Percentiles rank a stretch among this genome's conserved stretches.
These are phyloP conservation scores for Debaryomycetaceae sp. DNA, from an alignment of 1,139 yeast species.

Conservation along the genomic window DNA sequence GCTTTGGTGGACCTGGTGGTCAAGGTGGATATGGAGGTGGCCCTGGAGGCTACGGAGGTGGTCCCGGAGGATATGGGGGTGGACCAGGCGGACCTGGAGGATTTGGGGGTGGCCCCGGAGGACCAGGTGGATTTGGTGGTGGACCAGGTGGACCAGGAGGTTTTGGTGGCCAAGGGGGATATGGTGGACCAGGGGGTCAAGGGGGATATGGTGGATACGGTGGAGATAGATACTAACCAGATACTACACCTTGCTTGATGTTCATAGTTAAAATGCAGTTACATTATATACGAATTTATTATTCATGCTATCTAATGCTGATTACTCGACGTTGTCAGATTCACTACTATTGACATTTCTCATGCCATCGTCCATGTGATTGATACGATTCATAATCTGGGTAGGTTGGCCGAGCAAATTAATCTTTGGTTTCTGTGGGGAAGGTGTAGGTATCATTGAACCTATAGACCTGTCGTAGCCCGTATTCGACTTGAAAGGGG, in stretches of 20 bases:
- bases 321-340: constrained; percentile 26
- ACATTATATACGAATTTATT: constrained; percentile 8
- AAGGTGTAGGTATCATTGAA: constrained; percentile 4
- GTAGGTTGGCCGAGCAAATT: constrained; percentile 12
- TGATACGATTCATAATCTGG: constrained; percentile 14
- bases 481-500: background rate
- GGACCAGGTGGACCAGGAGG: constrained; percentile 4
- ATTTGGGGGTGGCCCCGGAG: constrained; percentile 7
- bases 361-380: constrained; percentile 11
- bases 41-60: constrained; percentile 10
- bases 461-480: background rate
- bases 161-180: constrained; percentile 5
- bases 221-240: constrained; percentile 1
- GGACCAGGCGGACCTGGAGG: constrained; percentile 6
- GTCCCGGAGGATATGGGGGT: constrained; percentile 8
- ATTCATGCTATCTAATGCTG: constrained; percentile 11
- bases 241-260: no score
- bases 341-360: constrained; percentile 24
- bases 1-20: constrained; percentile 10
- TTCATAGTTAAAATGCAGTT: constrained; percentile 3
- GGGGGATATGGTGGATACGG: constrained; percentile 2
- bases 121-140: constrained; percentile 1
- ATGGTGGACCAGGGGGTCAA: constrained; percentile 2
- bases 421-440: constrained; percentile 6
- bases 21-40: constrained; percentile 9